Base-by-base conservation (phyloP, 768 basidiomycete species). In the Udeniomyces megalosporus region DNA sequence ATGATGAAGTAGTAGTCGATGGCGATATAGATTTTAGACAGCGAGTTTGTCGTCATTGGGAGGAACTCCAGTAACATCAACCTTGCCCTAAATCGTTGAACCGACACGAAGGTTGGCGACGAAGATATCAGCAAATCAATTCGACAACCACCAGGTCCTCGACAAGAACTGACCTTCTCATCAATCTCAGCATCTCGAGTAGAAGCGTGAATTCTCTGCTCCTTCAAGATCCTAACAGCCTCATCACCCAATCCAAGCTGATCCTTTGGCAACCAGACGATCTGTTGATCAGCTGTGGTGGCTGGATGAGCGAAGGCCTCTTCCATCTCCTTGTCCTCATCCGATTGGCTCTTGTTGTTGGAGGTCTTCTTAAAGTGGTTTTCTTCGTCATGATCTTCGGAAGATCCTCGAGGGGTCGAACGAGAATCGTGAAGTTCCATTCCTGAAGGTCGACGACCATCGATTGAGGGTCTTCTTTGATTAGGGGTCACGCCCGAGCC, bases 241-340 rank as follows among this genome's bases (percentile, higher is more conserved):
- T 78, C 81, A 34, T 70, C 69, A 64, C 80, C 80, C 42, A 76
- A 74, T 0, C 78, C 80, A 58, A 89, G 69, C 10, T 83, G 82
- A 71, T 97, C 93, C 44, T 75, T 73, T 24, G 93, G 88, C 58
- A 96, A 73, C 93, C 93, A 97, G 34, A 96, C 76, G 4, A 81
- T 77, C 66, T 83, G 78, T 74, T 90, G 85, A 81, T 67, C 67
- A 34, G 71, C 80, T 59, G 81, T 78, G 26, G 77, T 72, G 7
- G 89, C 89, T 17, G 93, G 93, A 68, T 93, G 93, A 50, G 85
- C 82, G 75, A 93, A 96, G 28, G 76, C 75, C 60, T 72, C 58
- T 52, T 73, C 72, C 51, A 74, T 62, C 65, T 53, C 53, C 60
- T 70, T 69, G 62, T 72, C 66, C 46, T 70, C 58, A 7, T 31